phyloP scores from a whole-genome alignment of 2,329 filamentous ascomycete species.

The Eutypa lata region DNA sequence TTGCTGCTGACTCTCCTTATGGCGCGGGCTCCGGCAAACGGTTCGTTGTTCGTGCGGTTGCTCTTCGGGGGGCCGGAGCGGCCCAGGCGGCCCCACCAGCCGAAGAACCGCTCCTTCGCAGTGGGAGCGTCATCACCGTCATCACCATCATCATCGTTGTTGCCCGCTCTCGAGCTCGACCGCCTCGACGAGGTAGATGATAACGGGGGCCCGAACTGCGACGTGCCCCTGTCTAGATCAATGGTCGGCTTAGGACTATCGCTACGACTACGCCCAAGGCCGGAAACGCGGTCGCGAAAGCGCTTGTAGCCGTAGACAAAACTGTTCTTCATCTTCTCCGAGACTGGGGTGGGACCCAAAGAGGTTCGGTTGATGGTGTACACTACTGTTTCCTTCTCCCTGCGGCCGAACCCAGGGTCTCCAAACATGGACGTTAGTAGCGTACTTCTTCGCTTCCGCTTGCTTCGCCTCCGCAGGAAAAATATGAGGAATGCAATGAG shows the following conservation, averaged over 20 bases:
- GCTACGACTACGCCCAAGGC: conserved; percentile 25
- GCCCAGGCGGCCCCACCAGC: conserved; percentile 45
- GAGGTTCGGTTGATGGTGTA: conserved; percentile 45
- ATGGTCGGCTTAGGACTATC: conserved; percentile 37
- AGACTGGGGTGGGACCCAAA: conserved; percentile 46
- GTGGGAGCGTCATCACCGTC: conserved; percentile 17
- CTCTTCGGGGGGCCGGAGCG: conserved; percentile 26
- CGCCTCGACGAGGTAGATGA: conserved; percentile 28
- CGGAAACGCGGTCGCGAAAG: conserved; percentile 32
- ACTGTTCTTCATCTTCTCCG: conserved; percentile 38
- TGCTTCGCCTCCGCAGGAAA: conserved; percentile 44
- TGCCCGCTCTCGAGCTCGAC: conserved; percentile 28
- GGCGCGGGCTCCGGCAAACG: conserved; percentile 23
- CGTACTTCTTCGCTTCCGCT: conserved; percentile 43
- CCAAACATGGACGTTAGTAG: conserved; percentile 46
- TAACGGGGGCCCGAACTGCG: conserved; percentile 42
- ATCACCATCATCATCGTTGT: conserved; percentile 2
- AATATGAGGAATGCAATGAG: conserved; percentile 48
- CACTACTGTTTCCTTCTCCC: conserved; percentile 27
- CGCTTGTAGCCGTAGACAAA: conserved; percentile 34
- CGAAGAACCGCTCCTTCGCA: conserved; percentile 37
- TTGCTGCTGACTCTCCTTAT: conserved; percentile 16
- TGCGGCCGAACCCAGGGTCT: conserved; percentile 19
- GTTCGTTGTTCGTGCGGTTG: conserved; percentile 20
- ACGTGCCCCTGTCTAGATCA: conserved; percentile 51